Evolutionary conservation across 495 filamentous ascomycete species (phyloP), one percentile per base, ranked within the genome.

Genomic region (Penicillium paradoxum): DNA sequence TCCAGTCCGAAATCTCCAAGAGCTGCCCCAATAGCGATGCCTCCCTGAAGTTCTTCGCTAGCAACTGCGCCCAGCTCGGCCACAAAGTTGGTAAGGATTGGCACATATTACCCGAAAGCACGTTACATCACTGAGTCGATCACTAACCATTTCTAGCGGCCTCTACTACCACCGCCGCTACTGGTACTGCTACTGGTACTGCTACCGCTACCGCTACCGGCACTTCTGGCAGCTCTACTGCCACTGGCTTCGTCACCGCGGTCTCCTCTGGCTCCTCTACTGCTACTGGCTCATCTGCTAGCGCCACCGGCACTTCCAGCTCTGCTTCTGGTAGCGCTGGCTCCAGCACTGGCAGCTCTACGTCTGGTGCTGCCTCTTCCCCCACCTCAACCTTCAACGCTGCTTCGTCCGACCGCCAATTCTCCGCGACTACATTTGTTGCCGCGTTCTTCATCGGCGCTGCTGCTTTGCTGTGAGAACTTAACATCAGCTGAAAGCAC

Each of bases 401-500:
- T 36, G 60, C 60, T 45, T 36, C 46, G 2, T 51, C 47, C 22
- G 61, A 65, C 44, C 59, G 58, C n/a, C 63, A 73, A 47, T 55
- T 72, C 46, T 67, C 67, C 32, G 63, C 63, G 40, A 69, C 68
- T 22, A 63, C 67, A 9, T 61, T 74, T 53, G 68, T 59, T 45
- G 71, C 71, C 30, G 70, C 67, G 18, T 55, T 74, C 14, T 74
- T 74, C 47, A 49, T 70, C 21, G 71, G 70, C 5, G 67, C 69
- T 40, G 71, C 71, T 9, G 71, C 70, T 22, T 59, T 69, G 17
- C 61, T 74, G 45, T 74, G 58, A 67, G 48, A 36, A 14, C 17
- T n/a, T 36, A 25, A 7, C 19, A 5, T 30, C 14, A 37, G 18
- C 37, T n/a, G 24, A 27, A 5, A 46, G n/a, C 6, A 36, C 24